Evolutionary conservation across 2,329 filamentous ascomycete species (phyloP), one percentile per base, ranked within the genome.

Genomic region (Botrytis hyacinthi): DNA sequence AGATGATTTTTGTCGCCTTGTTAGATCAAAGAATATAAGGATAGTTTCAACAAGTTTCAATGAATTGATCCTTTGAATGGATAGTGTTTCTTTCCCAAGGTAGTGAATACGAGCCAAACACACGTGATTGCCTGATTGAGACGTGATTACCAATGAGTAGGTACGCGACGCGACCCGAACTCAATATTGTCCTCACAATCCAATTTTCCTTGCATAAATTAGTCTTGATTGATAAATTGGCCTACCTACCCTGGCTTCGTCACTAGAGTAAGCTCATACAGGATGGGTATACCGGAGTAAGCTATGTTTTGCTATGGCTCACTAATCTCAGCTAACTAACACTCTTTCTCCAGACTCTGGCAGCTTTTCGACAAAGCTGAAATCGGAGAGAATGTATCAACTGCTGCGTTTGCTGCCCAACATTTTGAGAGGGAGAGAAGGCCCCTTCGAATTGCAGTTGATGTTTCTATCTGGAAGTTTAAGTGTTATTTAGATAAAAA

Each of bases 401-500:
- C 73, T 29, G 70, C 72, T 26, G 16, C 68, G 12, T 87, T 97
- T 71, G 92, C 94, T 46, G 86, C 93, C 54, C 88, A 93, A 57
- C 91, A 93, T 78, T 88, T 96, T 76, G 88, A 93, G 78, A 83
- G 85, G 66, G 89, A 89, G 16, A 86, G 88, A 46, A 87, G 90
- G 3, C 94, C 94, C 0, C 85, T 97, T 60, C 91, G 94, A 32
- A 86, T 98, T 60, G 95, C 95, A 51, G 92, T 98, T 76, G 95
- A 98, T 80, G 92, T 96, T 77, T 93, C 94, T 3, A 97, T 98
- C 80, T 98, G 95, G 95, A 91, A 97, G 42, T 97, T 96, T 79
- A 95, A 98, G 79, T 91, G 91, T 22, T 93, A 96, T 80, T 91
- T 92, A 16, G 91, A 92, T 32, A 89, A 90, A 83, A 20, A 66